Evolutionary conservation across 257 asterid species (phyloP), one percentile per base, ranked within the genome.

Genomic region (Osmanthus fragrans): DNA sequence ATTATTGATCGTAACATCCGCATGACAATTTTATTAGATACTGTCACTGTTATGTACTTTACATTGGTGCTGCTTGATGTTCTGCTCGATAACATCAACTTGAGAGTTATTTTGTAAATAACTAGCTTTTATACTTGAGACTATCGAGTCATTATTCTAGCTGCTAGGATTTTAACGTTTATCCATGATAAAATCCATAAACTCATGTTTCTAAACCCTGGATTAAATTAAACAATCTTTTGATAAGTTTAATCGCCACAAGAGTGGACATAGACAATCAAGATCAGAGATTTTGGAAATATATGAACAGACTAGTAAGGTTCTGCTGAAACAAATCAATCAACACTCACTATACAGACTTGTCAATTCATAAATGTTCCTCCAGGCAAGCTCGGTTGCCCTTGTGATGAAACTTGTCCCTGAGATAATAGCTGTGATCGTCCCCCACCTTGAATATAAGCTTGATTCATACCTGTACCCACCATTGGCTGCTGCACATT

Each of bases 321-420:
- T 49, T 13, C 5, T n/a, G 63, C 25, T 18, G 13, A 60, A 60
- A 60, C 3, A 8, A 63, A 63, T 63, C 36, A 63, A 58, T 23
- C 66, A 10, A 63, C 27, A 25, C 36, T 11, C 69, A 3, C 3
- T 60, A 23, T 8, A 10, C 2, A 10, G 68, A 63, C 69, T 63
- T 10, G 11, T 82, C 68, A 86, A 80, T 85, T 85, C 86, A 95
- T 88, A 77, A 91, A 95, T 75, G 85, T 80, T 29, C 97, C 97
- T 51, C 96, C 93, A 0, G 92, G 79, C 89, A 90, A 84, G 82
- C 77, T 88, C 29, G 91, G 81, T 29, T 77, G 82, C 54, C 97
- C 95, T 79, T 88, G 97, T 13, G 99, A 91, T 5, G 98, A 80
- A 77, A 85, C 92, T 81, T 89, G 97, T 76, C 92, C 97, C 83